Base-by-base conservation (phyloP, 2,329 filamentous ascomycete genomes). In the Penicillium sp. region DNA sequence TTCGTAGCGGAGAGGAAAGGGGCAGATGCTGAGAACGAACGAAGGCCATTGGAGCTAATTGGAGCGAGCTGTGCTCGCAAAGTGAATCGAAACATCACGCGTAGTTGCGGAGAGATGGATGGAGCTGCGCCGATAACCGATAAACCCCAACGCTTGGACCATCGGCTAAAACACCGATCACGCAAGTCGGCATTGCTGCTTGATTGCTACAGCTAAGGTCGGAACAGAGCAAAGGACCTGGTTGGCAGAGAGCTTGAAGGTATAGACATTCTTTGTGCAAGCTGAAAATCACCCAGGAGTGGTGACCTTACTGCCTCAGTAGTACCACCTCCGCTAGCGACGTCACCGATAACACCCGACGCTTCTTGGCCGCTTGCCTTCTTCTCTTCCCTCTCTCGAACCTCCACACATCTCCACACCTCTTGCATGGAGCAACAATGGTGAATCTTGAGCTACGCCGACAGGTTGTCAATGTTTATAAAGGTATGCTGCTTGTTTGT, bases 391-490 rank as follows among this genome's bases (percentile, higher is more conserved):
- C 38, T 34, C 36, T n/a, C 38, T 40, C 10, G 16, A 40, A 21
- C 16, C 18, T 40, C 16, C 38, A 40, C 38, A 21, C 18, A 40
- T 21, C 38, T 21, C 5, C 7, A 40, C 34, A 21, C 14, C 27
- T 36, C 29, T 39, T 43, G 45, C 4, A 57, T 54, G 56, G 24
- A 53, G n/a, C 52, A 44, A 62, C 31, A 42, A 74, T 74, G 68
- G 72, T 75, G 55, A 87, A 83, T 60, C 74, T 78, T 2, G 76
- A 83, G 56, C 81, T 97, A 27, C 85, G 91, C 50, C 80, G 84
- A 55, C 85, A 94, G 69, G 92, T 96, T 43, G 89, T 96, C 59
- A 81, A 83, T 36, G 84, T 96, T 55, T 97, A 96, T 79, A 97
- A 96, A 85, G 89, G 91, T 90, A 68, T 42, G 54, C 21, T 32